Conservation (phyloP, 805 yeast species). For the Zygoascus tannicola region DNA sequence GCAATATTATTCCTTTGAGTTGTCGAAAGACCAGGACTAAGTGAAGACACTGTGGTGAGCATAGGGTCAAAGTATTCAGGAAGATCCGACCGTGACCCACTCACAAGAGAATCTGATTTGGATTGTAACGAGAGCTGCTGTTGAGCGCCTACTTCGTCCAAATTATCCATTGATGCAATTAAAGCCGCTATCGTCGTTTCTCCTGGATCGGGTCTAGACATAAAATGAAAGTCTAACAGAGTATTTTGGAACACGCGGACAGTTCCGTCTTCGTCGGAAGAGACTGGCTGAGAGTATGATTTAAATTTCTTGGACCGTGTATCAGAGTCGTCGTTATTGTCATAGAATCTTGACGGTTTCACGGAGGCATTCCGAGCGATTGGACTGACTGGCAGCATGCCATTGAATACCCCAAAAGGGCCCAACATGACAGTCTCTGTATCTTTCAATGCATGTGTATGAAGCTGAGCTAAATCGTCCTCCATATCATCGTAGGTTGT, state of each 20-base stretch:
- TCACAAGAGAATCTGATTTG: background rate
- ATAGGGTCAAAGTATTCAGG: background rate
- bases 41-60: background rate
- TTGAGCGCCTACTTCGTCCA: background rate
- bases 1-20: background rate
- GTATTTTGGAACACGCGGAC: background rate
- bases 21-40: background rate
- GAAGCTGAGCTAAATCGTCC: conserved; percentile 48
- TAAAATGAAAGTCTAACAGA: background rate
- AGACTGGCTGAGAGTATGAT: background rate
- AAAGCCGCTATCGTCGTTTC: background rate
- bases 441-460: conserved; percentile 35
- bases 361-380: background rate
- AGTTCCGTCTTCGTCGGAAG: background rate
- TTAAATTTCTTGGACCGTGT: background rate
- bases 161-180: background rate
- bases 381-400: conserved; percentile 18
- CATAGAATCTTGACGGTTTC: background rate
- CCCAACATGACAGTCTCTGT: conserved; percentile 51
- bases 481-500: conserved; percentile 79
- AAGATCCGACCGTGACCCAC: background rate
- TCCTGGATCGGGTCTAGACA: background rate
- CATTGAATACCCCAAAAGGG: conserved; percentile 77
- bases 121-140: background rate
- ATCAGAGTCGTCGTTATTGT: background rate